Evolutionary conservation across 805 yeast genomes (phyloP), one percentile per base, ranked within the genome.

Genomic region (Kuraishia piskuri): DNA sequence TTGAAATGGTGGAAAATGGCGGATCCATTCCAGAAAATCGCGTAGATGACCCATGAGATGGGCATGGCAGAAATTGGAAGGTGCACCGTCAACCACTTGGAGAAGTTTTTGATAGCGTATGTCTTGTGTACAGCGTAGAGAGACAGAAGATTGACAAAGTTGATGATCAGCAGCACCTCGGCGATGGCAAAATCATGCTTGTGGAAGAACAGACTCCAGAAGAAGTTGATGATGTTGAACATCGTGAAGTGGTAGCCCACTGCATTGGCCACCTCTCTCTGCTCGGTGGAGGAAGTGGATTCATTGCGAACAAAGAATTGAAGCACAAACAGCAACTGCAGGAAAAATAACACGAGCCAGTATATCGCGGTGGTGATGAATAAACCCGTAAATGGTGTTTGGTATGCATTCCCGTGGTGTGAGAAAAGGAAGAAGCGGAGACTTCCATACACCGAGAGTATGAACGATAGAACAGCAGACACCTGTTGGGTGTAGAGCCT

Each of bases 21-120:
- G 1, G 95, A 90, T 49, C 95, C 95, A 63, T 86, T 86, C 96
- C 96, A 89, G 73, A 88, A 86, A 44, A 88, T 64, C 22, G 83
- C 84, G 62, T 82, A 86, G 55, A 86, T 64, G 40, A 84, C 68
- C 96, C 96, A 89, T 31, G 86, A 74, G 53, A 86, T 66, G 14
- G 96, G 95, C 60, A 87, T 59, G 0, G 91, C 88, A 9, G 82
- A 77, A 14, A 77, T 75, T 17, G 92, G 78, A 58, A 83, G 68
- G 68, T 89, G 95, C 51, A 86, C 71, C 44, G 80, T 67, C 26
- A 82, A 57, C 79, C 84, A 83, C 55, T 73, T 74, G 52, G 69
- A 56, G 50, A 81, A 58, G 9, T 83, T 82, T 53, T 74, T 72
- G 63, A 84, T 71, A 19, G 76, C 60, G 61, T 77, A 82, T 2